Evolutionary conservation across 139 green algal species (phyloP).

Genomic region (Trebouxia sp.): DNA sequence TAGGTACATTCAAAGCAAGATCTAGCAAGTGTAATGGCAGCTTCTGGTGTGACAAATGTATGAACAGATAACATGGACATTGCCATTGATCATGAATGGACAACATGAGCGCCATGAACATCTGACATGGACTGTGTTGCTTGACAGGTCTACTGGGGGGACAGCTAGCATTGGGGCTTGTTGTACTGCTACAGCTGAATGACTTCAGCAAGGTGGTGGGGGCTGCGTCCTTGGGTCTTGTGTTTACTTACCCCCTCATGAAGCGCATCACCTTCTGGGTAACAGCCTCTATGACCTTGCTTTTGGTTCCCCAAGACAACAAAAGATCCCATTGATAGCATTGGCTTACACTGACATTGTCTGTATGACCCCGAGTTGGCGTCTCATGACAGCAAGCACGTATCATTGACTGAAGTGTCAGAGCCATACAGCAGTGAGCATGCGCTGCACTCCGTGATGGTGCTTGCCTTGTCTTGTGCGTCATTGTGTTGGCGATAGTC

Average conservation of each 20-base stretch:
- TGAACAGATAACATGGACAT: no score
- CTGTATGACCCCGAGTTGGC: no score
- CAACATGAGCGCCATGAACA: no score
- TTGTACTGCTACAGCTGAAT: conserved; percentile 96
- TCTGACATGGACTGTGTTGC: not conserved
- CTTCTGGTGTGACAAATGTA: no score
- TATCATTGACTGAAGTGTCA: no score
- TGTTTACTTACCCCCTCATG: conserved; percentile 92
- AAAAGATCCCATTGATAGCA: no score
- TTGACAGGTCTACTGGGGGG: conserved; percentile 72
- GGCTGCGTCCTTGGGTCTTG: conserved; percentile 85
- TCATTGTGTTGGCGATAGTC: no score
- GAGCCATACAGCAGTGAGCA: not conserved
- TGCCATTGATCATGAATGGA: not conserved
- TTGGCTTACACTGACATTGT: no score
- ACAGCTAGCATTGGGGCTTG: conserved; percentile 82
- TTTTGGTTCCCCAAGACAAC: no score
- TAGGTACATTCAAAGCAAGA: conserved; percentile 41
- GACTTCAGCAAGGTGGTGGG: conserved; percentile 86
- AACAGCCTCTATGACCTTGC: not conserved
- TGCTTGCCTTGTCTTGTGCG: no score
- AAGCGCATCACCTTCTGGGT: conserved; percentile 95
- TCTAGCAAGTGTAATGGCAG: not conserved
- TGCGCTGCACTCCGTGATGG: no score
- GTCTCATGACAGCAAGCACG: no score